These are phyloP conservation scores for Hypoxylon rickii DNA, from an alignment of 495 filamentous ascomycete genomes.

Conservation along the genomic window DNA sequence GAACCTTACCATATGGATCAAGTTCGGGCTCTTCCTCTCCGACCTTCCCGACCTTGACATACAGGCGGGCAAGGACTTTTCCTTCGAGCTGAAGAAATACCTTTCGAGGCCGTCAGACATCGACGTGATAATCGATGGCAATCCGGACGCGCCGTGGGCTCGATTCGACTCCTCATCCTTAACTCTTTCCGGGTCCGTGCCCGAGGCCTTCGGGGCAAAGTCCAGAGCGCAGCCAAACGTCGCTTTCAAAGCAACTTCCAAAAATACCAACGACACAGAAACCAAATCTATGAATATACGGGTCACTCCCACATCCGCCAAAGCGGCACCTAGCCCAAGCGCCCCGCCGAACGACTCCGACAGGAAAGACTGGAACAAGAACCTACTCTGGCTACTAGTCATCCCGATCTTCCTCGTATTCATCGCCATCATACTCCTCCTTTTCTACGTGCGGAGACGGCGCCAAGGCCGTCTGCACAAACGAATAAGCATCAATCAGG, in stretches of 20 bases:
- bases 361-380: constrained; percentile 11
- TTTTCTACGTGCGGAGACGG: constrained; percentile 32
- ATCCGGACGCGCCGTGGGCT: constrained; percentile 65
- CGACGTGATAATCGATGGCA: constrained; percentile 58
- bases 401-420: constrained; percentile 33
- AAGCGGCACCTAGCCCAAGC: constrained; percentile 12
- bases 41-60: constrained; percentile 53
- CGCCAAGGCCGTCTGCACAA: constrained; percentile 15
- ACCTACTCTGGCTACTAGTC: constrained; percentile 35
- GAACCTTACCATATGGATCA: constrained; percentile 64
- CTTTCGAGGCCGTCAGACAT: constrained; percentile 57
- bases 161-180: constrained; percentile 61
- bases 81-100: constrained; percentile 63
- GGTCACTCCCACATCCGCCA: constrained; percentile 41
- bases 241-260: constrained; percentile 56
- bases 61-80: constrained; percentile 66
- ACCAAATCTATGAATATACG: constrained; percentile 57
- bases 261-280: constrained; percentile 46
- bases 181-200: constrained; percentile 67
- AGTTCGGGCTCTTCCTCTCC: constrained; percentile 53
- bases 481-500: constrained; percentile 36
- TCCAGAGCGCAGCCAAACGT: constrained; percentile 46
- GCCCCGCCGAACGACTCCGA: constrained; percentile 10
- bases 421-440: constrained; percentile 17
- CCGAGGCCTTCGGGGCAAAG: constrained; percentile 38